Conservation (phyloP, 2,329 filamentous ascomycete genomes). For the Verticillium isaacii region DNA sequence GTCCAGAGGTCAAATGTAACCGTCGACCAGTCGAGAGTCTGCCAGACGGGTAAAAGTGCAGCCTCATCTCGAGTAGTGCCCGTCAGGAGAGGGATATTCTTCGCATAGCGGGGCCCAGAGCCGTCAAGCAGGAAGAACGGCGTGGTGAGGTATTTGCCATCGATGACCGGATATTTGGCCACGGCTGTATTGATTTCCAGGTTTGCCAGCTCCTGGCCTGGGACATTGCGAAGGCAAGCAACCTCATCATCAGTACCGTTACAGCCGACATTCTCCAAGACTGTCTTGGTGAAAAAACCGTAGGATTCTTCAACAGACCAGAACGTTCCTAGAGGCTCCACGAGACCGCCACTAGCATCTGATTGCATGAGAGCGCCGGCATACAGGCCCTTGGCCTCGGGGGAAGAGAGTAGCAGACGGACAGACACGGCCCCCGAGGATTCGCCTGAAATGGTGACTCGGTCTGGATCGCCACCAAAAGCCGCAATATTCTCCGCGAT, state of each 20-base stretch:
- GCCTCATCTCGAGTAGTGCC: background rate
- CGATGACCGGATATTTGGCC: constrained; percentile 50
- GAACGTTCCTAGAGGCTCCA: constrained; percentile 55
- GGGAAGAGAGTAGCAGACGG: constrained; percentile 42
- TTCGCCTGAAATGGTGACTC: constrained; percentile 52
- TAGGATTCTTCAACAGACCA: constrained; percentile 50
- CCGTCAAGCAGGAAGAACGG: background rate
- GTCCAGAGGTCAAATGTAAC: background rate
- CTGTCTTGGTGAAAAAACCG: constrained; percentile 39
- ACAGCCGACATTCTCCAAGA: constrained; percentile 49
- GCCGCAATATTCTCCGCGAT: constrained; percentile 44
- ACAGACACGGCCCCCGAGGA: constrained; percentile 49
- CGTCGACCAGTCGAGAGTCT: background rate
- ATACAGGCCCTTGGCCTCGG: constrained; percentile 41
- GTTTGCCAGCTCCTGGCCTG: constrained; percentile 32
- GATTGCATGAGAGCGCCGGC: constrained; percentile 35
- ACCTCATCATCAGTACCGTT: constrained; percentile 43
- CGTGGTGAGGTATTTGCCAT: constrained; percentile 45
- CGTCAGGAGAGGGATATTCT: background rate
- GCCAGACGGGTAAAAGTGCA: background rate
- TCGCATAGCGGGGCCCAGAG: background rate
- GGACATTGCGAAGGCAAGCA: constrained; percentile 45
- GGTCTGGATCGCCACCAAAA: constrained; percentile 52
- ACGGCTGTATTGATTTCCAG: constrained; percentile 23
- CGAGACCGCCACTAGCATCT: constrained; percentile 35